Conservation (phyloP, 257 asterid genomes). For the Nyctanthes arbortristis region DNA sequence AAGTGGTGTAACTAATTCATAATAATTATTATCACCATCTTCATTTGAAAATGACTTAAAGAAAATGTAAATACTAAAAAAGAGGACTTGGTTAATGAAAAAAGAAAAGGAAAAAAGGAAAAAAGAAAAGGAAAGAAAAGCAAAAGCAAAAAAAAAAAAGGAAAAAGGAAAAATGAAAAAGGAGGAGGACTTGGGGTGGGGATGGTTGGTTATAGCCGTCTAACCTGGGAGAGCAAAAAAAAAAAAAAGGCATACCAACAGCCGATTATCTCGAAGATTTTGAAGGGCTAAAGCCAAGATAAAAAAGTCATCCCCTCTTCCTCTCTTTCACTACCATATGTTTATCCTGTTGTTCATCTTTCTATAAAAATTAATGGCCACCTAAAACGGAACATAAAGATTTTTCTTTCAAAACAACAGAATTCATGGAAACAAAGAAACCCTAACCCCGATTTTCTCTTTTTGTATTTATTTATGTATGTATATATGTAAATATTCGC, state of each 20-base stretch:
- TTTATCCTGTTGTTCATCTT: background rate
- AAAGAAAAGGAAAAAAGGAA: too few relatives aligned
- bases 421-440: slow-evolving; percentile 17
- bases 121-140: too few relatives aligned
- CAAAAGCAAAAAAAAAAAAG: too few relatives aligned
- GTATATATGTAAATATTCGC: background rate
- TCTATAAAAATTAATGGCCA: slow-evolving; percentile 21
- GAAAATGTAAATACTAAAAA: too few relatives aligned
- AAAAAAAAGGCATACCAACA: background rate
- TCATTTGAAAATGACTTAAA: too few relatives aligned
- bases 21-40: too few relatives aligned
- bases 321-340: background rate
- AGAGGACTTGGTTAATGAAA: too few relatives aligned
- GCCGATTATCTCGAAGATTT: background rate
- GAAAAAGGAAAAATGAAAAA: background rate
- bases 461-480: slow-evolving; percentile 1
- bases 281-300: background rate
- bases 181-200: background rate
- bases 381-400: background rate
- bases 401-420: background rate
- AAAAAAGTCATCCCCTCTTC: slow-evolving; percentile 45
- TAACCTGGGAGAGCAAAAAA: background rate
- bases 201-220: background rate
- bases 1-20: too few relatives aligned
- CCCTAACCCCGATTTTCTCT: slow-evolving; percentile 23